Evolutionary conservation across 2,329 filamentous ascomycete genomes (phyloP).

Genomic region (Fusarium siculi): DNA sequence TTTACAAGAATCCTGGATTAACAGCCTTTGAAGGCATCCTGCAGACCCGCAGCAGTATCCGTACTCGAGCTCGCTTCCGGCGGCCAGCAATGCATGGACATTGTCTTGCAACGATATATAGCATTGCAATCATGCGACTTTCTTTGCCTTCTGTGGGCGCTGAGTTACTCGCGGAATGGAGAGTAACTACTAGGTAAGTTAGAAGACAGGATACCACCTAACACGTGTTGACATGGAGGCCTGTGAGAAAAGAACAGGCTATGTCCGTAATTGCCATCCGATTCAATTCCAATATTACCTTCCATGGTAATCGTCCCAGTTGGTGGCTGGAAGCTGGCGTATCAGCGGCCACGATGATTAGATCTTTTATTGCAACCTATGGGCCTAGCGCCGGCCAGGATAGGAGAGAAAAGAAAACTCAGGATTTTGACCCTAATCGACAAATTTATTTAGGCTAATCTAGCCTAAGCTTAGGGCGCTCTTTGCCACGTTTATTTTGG

Average conservation of each 20-base stretch:
- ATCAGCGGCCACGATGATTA: slow-evolving; percentile 27
- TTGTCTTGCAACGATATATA: slow-evolving; percentile 10
- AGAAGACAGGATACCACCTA: slow-evolving; percentile 34
- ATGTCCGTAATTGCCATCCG: slow-evolving; percentile 23
- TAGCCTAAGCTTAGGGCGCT: no score
- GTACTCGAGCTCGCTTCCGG: slow-evolving; percentile 26
- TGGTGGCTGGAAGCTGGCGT: slow-evolving; percentile 19
- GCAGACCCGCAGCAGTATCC: slow-evolving; percentile 11
- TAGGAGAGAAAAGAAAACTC: no score
- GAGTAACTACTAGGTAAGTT: neutral
- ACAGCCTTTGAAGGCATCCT: neutral
- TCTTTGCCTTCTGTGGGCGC: neutral
- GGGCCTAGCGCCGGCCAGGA: slow-evolving; percentile 25
- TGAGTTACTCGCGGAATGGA: slow-evolving; percentile 11
- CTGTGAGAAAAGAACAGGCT: slow-evolving; percentile 30
- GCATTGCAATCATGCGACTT: slow-evolving; percentile 31
- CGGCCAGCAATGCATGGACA: slow-evolving; percentile 2
- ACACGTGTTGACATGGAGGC: slow-evolving; percentile 38
- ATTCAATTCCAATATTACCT: slow-evolving; percentile 40
- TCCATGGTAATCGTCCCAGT: slow-evolving; percentile 33
- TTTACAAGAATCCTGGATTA: neutral
- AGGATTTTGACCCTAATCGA: no score
- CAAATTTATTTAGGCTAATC: no score
- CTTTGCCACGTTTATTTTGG: no score
- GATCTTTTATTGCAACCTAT: slow-evolving; percentile 28